Evolutionary conservation across 176 grass and related monocot genomes (phyloP), one percentile per base, ranked within the genome.

Genomic region (Bothriochloa decipiens): DNA sequence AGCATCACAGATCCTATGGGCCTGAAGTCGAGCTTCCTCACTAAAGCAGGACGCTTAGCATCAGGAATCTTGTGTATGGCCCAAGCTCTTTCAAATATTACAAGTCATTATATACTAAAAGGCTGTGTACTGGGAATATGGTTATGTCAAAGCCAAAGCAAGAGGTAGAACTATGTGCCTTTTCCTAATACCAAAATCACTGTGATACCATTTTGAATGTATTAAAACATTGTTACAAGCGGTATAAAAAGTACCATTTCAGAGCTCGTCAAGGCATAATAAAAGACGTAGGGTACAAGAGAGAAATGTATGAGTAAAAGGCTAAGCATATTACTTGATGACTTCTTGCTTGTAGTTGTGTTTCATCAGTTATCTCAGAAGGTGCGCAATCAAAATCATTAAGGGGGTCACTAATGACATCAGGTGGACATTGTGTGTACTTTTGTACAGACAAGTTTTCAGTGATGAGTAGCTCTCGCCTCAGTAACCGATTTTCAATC

Each of bases 331-430:
- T 87, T 98, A 98, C 96, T 85, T 98, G 96, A 90, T 98, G 93
- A 77, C 77, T 90, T 91, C 89, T 92, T 81, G 81, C 41, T 87
- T 93, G 96, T 77, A 82, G 74, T 65, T 90, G 87, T 76, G 76
- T 80, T 82, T 94, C 93, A 87, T 95, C 91, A 61, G 89, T 87
- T 86, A 88, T 93, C 78, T 94, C 91, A 27, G 87, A 90, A 73
- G 89, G 89, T 84, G 80, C 81, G 63, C 79, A 82, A 50, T 91
- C 91, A 88, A 90, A 83, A 90, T 98, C 93, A 81, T 86, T 85
- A 71, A 95, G 89, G 25, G 96, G 96, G 52, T 92, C 96, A 86
- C 93, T 98, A 49, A 94, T 90, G 69, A 92, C 86, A 77, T 92
- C 96, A 76, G 91, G 89, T 73, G 86, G 83, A 41, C 80, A 87